These are phyloP conservation scores for Talaromyces sp. DNA, from an alignment of 2,329 filamentous ascomycete genomes.

Conservation along the genomic window DNA sequence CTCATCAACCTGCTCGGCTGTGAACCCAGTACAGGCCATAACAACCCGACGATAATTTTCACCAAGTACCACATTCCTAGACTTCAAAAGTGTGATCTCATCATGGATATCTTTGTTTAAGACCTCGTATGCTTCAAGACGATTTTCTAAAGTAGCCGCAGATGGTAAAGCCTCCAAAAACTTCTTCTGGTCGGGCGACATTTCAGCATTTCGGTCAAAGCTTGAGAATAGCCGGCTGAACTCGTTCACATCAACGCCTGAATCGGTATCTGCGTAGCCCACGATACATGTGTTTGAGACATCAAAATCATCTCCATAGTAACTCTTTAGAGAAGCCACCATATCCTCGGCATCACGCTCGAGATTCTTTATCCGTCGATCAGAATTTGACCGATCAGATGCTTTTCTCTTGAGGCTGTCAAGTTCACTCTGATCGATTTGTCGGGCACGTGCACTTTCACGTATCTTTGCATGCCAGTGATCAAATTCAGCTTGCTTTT, in stretches of 20 bases:
- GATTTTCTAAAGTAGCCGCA: slow-evolving; percentile 57
- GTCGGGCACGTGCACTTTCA: slow-evolving; percentile 70
- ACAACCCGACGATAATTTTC: slow-evolving; percentile 85
- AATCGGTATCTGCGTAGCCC: slow-evolving; percentile 46
- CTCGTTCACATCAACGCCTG: slow-evolving; percentile 31
- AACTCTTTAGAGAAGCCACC: slow-evolving; percentile 49
- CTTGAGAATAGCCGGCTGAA: slow-evolving; percentile 35
- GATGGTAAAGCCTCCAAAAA: slow-evolving; percentile 53
- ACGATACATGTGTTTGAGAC: slow-evolving; percentile 43
- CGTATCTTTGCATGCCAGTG: slow-evolving; percentile 74
- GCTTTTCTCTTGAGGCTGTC: slow-evolving; percentile 64
- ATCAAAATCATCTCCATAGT: slow-evolving; percentile 43
- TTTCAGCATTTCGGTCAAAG: slow-evolving; percentile 39
- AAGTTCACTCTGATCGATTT: slow-evolving; percentile 68
- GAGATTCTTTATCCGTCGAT: slow-evolving; percentile 71
- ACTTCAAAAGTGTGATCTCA: slow-evolving; percentile 66
- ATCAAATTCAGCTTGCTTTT: slow-evolving; percentile 80
- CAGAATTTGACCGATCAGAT: slow-evolving; percentile 59
- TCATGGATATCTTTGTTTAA: slow-evolving; percentile 64
- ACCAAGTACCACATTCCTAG: slow-evolving; percentile 76
- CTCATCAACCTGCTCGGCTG: slow-evolving; percentile 72
- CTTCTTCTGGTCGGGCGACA: slow-evolving; percentile 38
- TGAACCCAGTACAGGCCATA: slow-evolving; percentile 74
- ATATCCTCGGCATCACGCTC: slow-evolving; percentile 68
- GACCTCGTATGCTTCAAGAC: slow-evolving; percentile 63